Conservation (phyloP, 2,329 filamentous ascomycete species). For the Aspergillus phoenicis region DNA sequence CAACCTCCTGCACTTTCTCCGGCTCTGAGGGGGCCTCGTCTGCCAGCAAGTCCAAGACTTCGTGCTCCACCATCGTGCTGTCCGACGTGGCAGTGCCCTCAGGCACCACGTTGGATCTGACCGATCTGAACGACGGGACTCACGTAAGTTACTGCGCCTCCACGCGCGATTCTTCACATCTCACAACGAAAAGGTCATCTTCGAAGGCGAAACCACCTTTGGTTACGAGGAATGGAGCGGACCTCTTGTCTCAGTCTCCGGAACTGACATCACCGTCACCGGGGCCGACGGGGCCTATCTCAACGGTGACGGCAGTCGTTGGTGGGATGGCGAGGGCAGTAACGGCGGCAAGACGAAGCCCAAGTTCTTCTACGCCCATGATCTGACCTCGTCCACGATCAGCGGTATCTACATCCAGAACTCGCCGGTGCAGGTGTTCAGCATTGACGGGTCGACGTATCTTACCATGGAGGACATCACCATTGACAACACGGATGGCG, state of each 20-base stretch:
- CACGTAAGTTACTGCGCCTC: neutral
- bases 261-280: constrained; percentile 56
- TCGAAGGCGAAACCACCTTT: constrained; percentile 67
- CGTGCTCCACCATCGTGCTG: constrained; percentile 3
- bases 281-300: constrained; percentile 56
- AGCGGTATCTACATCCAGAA: constrained; percentile 39
- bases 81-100: constrained; percentile 3
- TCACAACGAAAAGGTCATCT: constrained; percentile 51
- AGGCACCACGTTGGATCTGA: neutral
- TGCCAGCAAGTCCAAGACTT: constrained; percentile 6
- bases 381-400: constrained; percentile 36
- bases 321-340: constrained; percentile 64
- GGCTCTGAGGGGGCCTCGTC: neutral
- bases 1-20: constrained; percentile 2
- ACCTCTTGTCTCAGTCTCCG: constrained; percentile 64
- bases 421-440: constrained; percentile 42
- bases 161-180: neutral
- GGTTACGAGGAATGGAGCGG: constrained; percentile 67
- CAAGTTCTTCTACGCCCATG: constrained; percentile 61
- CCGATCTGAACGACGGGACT: constrained; percentile 3
- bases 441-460: constrained; percentile 47
- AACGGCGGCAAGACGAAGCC: constrained; percentile 67
- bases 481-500: constrained; percentile 62
- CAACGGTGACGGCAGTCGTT: constrained; percentile 58
- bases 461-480: constrained; percentile 56